A percentile compares a stretch with the other conserved stretches of the same genome.
Conservation (phyloP, 257 asterid species). For the Fraxinus anomala region DNA sequence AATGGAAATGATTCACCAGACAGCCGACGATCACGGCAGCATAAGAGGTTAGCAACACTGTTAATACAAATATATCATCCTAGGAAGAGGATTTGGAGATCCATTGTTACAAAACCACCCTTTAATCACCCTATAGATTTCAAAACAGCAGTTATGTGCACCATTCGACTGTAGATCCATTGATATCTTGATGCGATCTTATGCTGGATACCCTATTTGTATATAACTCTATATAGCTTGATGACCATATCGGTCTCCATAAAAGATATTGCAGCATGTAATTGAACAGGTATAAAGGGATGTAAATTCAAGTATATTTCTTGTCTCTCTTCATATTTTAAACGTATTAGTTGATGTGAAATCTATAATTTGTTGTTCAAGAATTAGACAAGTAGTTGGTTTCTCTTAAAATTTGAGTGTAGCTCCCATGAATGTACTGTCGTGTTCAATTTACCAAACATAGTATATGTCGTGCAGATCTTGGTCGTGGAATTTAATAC, state of each 20-base stretch:
- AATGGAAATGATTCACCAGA: constrained; percentile 39
- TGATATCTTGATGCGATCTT: neutral
- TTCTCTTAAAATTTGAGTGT: neutral
- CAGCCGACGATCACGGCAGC: constrained; percentile 47
- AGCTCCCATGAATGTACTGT: neutral
- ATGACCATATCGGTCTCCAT: neutral
- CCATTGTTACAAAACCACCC: constrained; percentile 60
- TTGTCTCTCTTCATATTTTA: neutral
- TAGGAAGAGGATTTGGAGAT: constrained; percentile 66
- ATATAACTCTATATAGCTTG: constrained; percentile 24
- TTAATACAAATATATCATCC: constrained; percentile 76
- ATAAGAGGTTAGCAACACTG: constrained; percentile 58
- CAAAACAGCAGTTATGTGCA: constrained; percentile 70
- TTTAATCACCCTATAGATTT: constrained; percentile 61
- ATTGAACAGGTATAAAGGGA: constrained; percentile 21
- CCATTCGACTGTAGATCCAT: constrained; percentile 56
- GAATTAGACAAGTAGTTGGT: too few relatives aligned
- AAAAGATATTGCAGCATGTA: constrained; percentile 21
- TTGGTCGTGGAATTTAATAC: too few relatives aligned
- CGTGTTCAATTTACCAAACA: too few relatives aligned
- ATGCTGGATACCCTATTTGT: constrained; percentile 25
- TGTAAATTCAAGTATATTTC: constrained; percentile 19
- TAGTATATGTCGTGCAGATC: too few relatives aligned
- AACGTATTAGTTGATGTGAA: neutral
- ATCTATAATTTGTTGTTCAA: neutral